Percentiles rank a stretch among this genome's conserved stretches.
These are phyloP conservation scores for Hansenula sp. DNA, from an alignment of 1,139 yeast genomes.

Conservation along the genomic window DNA sequence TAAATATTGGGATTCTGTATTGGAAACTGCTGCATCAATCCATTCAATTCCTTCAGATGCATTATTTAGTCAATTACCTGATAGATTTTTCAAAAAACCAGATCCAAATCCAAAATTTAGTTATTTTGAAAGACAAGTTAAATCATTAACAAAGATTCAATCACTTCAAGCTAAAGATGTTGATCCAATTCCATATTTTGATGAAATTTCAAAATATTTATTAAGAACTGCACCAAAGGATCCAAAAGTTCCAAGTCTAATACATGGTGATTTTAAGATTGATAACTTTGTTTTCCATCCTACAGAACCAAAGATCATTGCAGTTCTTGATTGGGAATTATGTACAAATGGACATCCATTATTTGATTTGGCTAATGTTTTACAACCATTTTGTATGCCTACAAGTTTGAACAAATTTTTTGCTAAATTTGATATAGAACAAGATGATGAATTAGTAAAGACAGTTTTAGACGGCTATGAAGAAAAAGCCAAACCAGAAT, in stretches of 20 bases:
- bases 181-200: constrained; percentile 47
- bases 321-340: constrained; percentile 66
- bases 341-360: constrained; percentile 67
- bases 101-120: constrained; percentile 22
- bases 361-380: constrained; percentile 57
- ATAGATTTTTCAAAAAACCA: constrained; percentile 41
- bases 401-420: constrained; percentile 20
- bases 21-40: constrained; percentile 46
- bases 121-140: constrained; percentile 54
- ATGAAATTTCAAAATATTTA: constrained; percentile 40
- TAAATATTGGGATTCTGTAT: constrained; percentile 46
- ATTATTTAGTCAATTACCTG: constrained; percentile 42
- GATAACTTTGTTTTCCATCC: constrained; percentile 58
- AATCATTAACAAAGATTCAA: constrained; percentile 44
- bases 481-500: constrained; percentile 9
- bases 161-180: constrained; percentile 47
- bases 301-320: constrained; percentile 43
- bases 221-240: constrained; percentile 41
- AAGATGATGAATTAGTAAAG: constrained; percentile 14
- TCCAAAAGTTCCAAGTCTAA: constrained; percentile 41
- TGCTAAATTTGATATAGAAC: constrained; percentile 15
- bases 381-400: constrained; percentile 55
- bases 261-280: constrained; percentile 68
- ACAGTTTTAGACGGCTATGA: constrained; percentile 14
- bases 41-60: constrained; percentile 47